A percentile compares a stretch with the other conserved stretches of the same genome.
phyloP scores from a whole-genome alignment of 106 monocot genomes.

The Chionographis japonica region DNA sequence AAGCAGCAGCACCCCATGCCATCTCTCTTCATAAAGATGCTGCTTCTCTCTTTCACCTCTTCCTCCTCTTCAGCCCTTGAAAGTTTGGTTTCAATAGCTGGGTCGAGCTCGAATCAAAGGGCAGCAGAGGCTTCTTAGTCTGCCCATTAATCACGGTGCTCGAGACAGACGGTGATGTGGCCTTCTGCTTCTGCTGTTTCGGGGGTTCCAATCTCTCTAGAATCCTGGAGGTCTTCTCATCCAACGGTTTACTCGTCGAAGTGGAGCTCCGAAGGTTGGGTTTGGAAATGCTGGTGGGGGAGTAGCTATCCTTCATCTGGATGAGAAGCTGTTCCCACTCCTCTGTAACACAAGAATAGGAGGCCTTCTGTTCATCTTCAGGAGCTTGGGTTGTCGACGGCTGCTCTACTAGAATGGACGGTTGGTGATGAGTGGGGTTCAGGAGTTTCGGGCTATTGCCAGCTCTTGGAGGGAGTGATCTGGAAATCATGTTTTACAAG shows the following conservation, averaged over 20 bases:
- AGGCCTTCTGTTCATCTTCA: slow-evolving; percentile 16
- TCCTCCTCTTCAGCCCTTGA: slow-evolving; percentile 52
- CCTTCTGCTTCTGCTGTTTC: slow-evolving; percentile 35
- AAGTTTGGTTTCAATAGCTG: slow-evolving; percentile 64
- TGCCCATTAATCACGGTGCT: background rate
- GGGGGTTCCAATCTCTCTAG: slow-evolving; percentile 79
- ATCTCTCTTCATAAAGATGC: too few relatives aligned
- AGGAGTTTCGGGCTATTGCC: slow-evolving; percentile 3
- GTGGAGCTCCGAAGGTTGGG: slow-evolving; percentile 9
- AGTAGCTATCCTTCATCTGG: slow-evolving; percentile 26
- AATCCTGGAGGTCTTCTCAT: slow-evolving; percentile 73
- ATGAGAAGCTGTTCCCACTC: slow-evolving; percentile 77
- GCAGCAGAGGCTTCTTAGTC: slow-evolving; percentile 40
- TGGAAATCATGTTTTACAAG: slow-evolving; percentile 20
- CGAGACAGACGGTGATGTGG: slow-evolving; percentile 14
- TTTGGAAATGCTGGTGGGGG: slow-evolving; percentile 9
- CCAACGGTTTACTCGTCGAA: slow-evolving; percentile 21
- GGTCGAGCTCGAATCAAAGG: slow-evolving; percentile 37
- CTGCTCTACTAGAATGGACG: slow-evolving; percentile 10
- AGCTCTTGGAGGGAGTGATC: slow-evolving; percentile 27
- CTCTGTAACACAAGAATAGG: slow-evolving; percentile 13
- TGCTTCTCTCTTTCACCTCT: background rate
- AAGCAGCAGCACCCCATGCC: too few relatives aligned
- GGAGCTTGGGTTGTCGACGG: slow-evolving; percentile 13
- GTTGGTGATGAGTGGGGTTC: slow-evolving; percentile 4